phyloP scores from a whole-genome alignment of 306 rosid species.

The Cajanus cajan region DNA sequence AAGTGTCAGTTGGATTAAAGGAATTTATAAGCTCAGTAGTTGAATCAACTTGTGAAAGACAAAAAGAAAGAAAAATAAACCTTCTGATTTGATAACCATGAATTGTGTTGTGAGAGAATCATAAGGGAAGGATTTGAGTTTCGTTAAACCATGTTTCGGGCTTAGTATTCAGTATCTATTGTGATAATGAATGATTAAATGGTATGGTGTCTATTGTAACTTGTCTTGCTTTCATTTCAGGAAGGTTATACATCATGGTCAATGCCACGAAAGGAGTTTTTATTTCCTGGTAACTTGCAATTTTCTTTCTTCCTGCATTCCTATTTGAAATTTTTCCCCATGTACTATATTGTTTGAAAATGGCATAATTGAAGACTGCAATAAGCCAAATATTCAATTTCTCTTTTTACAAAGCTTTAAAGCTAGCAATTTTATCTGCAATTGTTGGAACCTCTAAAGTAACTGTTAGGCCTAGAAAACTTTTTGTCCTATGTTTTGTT shows the following conservation, averaged over 20 bases:
- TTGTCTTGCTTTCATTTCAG: constrained; percentile 22
- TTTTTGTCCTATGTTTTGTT: background rate
- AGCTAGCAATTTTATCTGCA: background rate
- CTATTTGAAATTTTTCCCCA: background rate
- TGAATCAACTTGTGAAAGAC: background rate
- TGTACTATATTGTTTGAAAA: background rate
- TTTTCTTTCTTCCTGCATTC: background rate
- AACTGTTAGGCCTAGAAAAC: background rate
- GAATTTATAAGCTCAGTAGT: background rate
- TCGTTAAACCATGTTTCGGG: background rate
- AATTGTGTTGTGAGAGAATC: background rate
- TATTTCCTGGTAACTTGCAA: constrained; percentile 42
- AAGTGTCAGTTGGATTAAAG: background rate
- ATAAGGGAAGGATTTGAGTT: background rate
- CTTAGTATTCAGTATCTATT: background rate
- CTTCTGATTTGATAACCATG: background rate
- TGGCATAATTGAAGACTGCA: background rate
- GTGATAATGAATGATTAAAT: background rate
- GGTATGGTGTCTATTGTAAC: background rate
- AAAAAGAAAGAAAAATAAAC: background rate
- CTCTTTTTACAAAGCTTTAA: background rate
- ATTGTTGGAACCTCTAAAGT: background rate
- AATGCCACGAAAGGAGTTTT: constrained; percentile 54
- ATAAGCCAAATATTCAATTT: background rate
- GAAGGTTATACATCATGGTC: constrained; percentile 38